Base-by-base conservation (phyloP, 441 rosid genomes). In the Gossypium trilobum region DNA sequence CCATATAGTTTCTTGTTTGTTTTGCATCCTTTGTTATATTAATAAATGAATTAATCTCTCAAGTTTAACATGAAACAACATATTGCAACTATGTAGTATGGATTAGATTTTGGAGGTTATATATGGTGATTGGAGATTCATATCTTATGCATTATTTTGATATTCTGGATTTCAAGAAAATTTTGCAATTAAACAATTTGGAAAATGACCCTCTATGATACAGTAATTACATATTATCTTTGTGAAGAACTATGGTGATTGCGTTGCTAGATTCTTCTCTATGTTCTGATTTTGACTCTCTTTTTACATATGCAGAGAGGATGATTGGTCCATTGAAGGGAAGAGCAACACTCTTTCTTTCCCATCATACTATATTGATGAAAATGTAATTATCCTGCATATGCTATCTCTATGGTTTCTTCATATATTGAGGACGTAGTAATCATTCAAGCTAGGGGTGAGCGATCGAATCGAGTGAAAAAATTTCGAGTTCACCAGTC, bases 361-460 rank as follows among this genome's bases (percentile, higher is more conserved):
- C 78, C 99, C 95, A 20, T 92, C 98, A 66, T 91, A 89, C 82
- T 92, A 95, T 70, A 95, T 92, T 77, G 93, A 95, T 74, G 99
- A 92, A 88, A 84, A 95, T 91, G 99, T 95, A 91, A 85, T 78
- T 70, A 68, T 77, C 76, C 75, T 73, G 69, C 42, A 54, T 22
- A n/a, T 74, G n/a, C 66, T 42, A 39, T 76, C 22, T 48, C 29
- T 76, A 17, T 46, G 25, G 61, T 67, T 73, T 75, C 64, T 72
- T 27, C 48, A 39, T 33, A 44, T 44, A 27, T 31, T 27, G 9
- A 42, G 4, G 25, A 57, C 14, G 2, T 19, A 42, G 25, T 71
- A n/a, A 23, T 57, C 9, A 5, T 33, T 33, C 39, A 0, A 58
- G 23, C 7, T 44, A 17, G 51, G 36, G 36, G 36, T 31, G 36